phyloP scores from a whole-genome alignment of 768 basidiomycete species.

The Leccinum boreale region DNA sequence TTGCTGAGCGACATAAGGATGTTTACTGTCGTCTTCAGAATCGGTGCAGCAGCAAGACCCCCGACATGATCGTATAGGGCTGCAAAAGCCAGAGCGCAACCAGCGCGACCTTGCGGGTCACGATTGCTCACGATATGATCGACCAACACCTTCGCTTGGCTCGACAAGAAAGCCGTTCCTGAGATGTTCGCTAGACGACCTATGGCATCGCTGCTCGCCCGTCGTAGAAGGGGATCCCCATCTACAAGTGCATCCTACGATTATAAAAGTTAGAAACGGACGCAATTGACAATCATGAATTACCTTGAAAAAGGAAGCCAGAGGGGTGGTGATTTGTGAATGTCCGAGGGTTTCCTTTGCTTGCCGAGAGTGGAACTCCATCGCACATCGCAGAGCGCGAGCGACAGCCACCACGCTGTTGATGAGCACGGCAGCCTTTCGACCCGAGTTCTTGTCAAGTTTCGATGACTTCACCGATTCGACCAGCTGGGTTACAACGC shows the following conservation, averaged over 20 bases:
- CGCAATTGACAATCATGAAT: conserved; percentile 14
- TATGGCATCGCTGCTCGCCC: conserved; percentile 81
- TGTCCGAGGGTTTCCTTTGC: conserved; percentile 66
- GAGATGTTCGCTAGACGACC: conserved; percentile 83
- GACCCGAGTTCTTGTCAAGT: conserved; percentile 82
- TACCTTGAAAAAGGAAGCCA: conserved; percentile 80
- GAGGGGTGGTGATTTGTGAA: conserved; percentile 52
- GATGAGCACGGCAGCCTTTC: conserved; percentile 78
- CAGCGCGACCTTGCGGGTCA: conserved; percentile 87
- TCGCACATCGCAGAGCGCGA: conserved; percentile 60
- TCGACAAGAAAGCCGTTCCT: conserved; percentile 78
- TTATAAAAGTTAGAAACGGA: conserved; percentile 5
- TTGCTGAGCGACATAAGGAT: conserved; percentile 92
- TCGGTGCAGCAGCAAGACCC: conserved; percentile 88
- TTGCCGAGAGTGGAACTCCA: conserved; percentile 50
- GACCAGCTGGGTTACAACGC: conserved; percentile 54
- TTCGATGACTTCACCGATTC: conserved; percentile 71
- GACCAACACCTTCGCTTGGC: conserved; percentile 85
- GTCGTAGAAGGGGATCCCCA: conserved; percentile 71
- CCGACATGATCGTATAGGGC: conserved; percentile 91
- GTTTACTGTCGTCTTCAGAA: conserved; percentile 94
- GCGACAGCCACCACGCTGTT: conserved; percentile 78
- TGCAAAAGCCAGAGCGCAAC: conserved; percentile 90
- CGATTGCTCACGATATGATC: conserved; percentile 94
- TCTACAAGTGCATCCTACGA: conserved; percentile 75